phyloP scores from a whole-genome alignment of 352 stramenopile species.

The Aphanomyces invadans region DNA sequence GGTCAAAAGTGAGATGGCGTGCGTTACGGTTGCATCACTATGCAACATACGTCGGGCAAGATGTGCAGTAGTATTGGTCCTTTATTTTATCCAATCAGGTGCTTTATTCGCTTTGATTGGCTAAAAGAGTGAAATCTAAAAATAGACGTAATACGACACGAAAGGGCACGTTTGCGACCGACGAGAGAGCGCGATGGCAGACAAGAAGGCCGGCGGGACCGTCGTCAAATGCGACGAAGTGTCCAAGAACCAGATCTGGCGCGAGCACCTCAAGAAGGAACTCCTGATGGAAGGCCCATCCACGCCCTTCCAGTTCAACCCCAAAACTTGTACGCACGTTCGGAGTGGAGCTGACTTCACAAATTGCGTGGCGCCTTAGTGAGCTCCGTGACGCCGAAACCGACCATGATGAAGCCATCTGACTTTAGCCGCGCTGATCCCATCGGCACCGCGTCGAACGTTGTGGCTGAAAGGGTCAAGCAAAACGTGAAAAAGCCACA shows the following conservation, averaged over 20 bases:
- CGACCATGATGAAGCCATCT: slow-evolving; percentile 59
- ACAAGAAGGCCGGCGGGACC: background rate
- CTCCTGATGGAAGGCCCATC: slow-evolving; percentile 65
- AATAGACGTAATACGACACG: too few relatives aligned
- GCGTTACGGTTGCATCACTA: too few relatives aligned
- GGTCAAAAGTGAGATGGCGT: too few relatives aligned
- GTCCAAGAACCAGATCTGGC: slow-evolving; percentile 81
- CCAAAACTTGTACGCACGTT: slow-evolving; percentile 74
- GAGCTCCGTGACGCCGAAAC: slow-evolving; percentile 66
- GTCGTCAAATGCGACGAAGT: slow-evolving; percentile 71
- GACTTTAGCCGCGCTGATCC: slow-evolving; percentile 51
- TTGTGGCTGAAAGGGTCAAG: slow-evolving; percentile 46
- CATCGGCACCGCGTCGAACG: slow-evolving; percentile 27
- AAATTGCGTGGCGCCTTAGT: slow-evolving; percentile 33
- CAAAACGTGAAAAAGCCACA: slow-evolving; percentile 56
- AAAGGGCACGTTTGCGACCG: background rate
- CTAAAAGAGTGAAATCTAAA: background rate
- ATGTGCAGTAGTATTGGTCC: too few relatives aligned
- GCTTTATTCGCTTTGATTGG: slow-evolving; percentile 8
- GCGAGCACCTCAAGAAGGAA: slow-evolving; percentile 79
- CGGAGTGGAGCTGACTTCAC: too few relatives aligned
- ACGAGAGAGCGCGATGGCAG: slow-evolving; percentile 7
- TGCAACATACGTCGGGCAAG: background rate
- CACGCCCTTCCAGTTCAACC: slow-evolving; percentile 78
- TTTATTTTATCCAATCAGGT: background rate